Evolutionary conservation across 345 rosid species (phyloP).

Genomic region (Eucalyptus marginata): DNA sequence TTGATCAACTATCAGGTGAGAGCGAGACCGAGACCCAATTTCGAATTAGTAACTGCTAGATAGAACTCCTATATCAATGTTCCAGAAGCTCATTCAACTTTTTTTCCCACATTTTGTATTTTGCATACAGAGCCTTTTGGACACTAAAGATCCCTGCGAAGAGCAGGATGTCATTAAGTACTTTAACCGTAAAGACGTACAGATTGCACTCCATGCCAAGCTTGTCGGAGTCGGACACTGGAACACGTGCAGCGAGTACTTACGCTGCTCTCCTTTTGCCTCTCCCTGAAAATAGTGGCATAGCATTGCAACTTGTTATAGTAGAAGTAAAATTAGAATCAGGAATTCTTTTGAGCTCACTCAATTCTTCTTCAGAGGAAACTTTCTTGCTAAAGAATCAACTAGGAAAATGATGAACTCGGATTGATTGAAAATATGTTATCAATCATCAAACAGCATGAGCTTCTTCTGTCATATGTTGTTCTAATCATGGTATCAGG

Average conservation of each 20-base stretch:
- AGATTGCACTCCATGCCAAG: conserved; percentile 25
- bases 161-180: conserved; percentile 17
- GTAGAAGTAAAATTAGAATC: neutral
- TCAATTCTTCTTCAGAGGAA: neutral
- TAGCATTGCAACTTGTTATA: neutral
- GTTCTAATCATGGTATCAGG: neutral
- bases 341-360: neutral
- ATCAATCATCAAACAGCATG: neutral
- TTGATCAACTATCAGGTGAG: neutral
- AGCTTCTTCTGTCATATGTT: neutral
- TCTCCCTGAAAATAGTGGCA: neutral
- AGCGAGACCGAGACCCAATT: neutral
- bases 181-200: conserved; percentile 39
- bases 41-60: neutral
- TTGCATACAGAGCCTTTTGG: neutral
- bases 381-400: neutral
- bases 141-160: conserved; percentile 14
- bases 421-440: neutral
- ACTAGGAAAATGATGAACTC: neutral
- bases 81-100: neutral
- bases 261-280: neutral
- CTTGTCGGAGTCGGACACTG: conserved; percentile 16
- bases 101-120: neutral
- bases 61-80: neutral
- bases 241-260: conserved; percentile 26